phyloP scores from a whole-genome alignment of 768 basidiomycete species.

The Lentinula edodes region DNA sequence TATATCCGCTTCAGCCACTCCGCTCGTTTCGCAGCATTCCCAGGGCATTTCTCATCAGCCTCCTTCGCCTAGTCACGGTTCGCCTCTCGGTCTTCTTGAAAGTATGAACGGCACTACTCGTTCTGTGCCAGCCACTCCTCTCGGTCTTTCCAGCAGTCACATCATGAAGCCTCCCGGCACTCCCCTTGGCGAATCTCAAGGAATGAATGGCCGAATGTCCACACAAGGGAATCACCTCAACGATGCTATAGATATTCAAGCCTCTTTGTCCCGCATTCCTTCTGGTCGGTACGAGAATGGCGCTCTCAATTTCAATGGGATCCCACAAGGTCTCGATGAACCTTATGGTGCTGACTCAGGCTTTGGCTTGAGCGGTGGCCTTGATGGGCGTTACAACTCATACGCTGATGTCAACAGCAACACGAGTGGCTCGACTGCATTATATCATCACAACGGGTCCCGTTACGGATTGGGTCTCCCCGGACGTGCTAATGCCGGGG shows the following conservation, averaged over 20 bases:
- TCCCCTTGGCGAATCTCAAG: conserved; percentile 57
- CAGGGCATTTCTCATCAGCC: conserved; percentile 40
- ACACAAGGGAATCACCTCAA: conserved; percentile 42
- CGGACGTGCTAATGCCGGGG: conserved; percentile 40
- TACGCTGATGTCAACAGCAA: conserved; percentile 34
- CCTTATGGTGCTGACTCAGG: conserved; percentile 50
- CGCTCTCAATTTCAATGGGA: conserved; percentile 48
- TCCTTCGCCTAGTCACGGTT: conserved; percentile 66
- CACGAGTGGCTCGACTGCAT: conserved; percentile 61
- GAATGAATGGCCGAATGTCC: conserved; percentile 56
- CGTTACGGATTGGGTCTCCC: conserved; percentile 70
- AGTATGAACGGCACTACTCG: conserved; percentile 56
- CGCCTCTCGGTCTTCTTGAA: conserved; percentile 64
- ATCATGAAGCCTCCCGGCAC: conserved; percentile 65
- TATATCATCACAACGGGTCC: conserved; percentile 73
- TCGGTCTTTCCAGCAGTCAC: conserved; percentile 49
- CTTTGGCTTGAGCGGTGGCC: conserved; percentile 40
- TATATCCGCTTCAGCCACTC: conserved; percentile 57
- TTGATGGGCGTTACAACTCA: conserved; percentile 52
- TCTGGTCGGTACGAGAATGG: conserved; percentile 53
- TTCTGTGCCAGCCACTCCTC: conserved; percentile 80
- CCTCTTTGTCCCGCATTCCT: conserved; percentile 66
- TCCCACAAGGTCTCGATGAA: conserved; percentile 50
- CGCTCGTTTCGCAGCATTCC: conserved; percentile 57
- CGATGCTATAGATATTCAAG: conserved; percentile 56